Base-by-base conservation (phyloP, 345 rosid species). In the Eutrema heterophyllum region DNA sequence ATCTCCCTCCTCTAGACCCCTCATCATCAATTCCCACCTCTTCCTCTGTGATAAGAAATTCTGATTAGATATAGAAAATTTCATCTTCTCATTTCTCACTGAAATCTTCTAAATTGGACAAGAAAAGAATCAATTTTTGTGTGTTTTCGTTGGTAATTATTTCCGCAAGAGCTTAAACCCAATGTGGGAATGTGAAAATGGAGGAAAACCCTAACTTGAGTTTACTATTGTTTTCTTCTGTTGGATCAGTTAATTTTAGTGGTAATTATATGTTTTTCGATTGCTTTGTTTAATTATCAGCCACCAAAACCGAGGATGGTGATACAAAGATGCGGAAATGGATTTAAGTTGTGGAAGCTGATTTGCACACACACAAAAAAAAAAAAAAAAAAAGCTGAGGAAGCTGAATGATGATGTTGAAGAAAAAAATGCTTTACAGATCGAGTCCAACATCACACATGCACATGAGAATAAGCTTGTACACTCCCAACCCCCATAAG, bases 31-130 rank as follows among this genome's bases (percentile, higher is more conserved):
- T 29, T 58, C 6, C 67, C 21, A 33, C 13, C 11, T 38, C 83
- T 24, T 9, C 45, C 7, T 58, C 63, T 15, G 54, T 63, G 83
- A 84, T 79, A 80, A 52, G 65, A 58, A 21, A 4, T 21, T 9
- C 6, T 4, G 18, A 39, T 11, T 38, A 4, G 5, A 0, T 51
- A n/a, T 51, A 2, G 3, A 2, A 39, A 21, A 14, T 3, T 43
- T 51, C 15, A 0, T 8, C 41, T 18, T 30, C n/a, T 35, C 27
- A 9, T 11, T 27, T 26, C 3, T 24, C 32, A 0, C 38, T 26
- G 2, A 44, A 33, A 64, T 53, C 21, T 40, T 58, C 6, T 40
- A 2, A 50, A 51, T 61, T 51, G 68, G 70, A 9, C 15, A 32
- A 51, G 51, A 11, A 39, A 29, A 15, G 1, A 30, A 32, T 32